phyloP scores from a whole-genome alignment of 768 basidiomycete species.

The Agaricus blazei region DNA sequence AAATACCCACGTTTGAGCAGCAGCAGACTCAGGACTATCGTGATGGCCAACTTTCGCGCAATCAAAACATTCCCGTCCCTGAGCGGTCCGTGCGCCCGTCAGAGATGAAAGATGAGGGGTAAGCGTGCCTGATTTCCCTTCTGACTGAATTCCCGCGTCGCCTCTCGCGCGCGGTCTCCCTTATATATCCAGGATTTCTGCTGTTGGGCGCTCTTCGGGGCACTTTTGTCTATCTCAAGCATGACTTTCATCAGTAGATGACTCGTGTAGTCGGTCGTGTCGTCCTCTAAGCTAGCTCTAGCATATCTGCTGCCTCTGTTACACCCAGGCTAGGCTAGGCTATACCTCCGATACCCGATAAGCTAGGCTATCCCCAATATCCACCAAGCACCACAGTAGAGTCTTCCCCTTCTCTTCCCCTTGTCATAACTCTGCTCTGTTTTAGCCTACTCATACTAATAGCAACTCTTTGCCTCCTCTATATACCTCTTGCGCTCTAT shows the following conservation, averaged over 20 bases:
- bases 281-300: slow-evolving; percentile 67
- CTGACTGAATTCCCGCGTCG: slow-evolving; percentile 20
- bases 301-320: slow-evolving; percentile 58
- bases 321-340: slow-evolving; percentile 76
- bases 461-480: slow-evolving; percentile 51
- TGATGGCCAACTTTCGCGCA: slow-evolving; percentile 28
- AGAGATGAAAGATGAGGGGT: slow-evolving; percentile 99
- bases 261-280: slow-evolving; percentile 56
- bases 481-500: slow-evolving; percentile 27
- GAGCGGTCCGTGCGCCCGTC: slow-evolving; percentile 74
- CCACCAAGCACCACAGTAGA: slow-evolving; percentile 58
- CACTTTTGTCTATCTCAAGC: slow-evolving; percentile 19
- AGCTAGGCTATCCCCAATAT: slow-evolving; percentile 24
- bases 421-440: slow-evolving; percentile 56
- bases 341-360: slow-evolving; percentile 12
- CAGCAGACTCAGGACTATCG: slow-evolving; percentile 50
- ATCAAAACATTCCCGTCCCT: slow-evolving; percentile 38
- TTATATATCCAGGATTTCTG: slow-evolving; percentile 4
- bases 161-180: slow-evolving; percentile 22
- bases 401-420: slow-evolving; percentile 53
- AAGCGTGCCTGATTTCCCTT: slow-evolving; percentile 42
- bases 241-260: slow-evolving; percentile 36
- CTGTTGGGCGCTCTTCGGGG: slow-evolving; percentile 10
- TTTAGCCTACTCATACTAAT: slow-evolving; percentile 81
- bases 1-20: slow-evolving; percentile 77